phyloP scores from a whole-genome alignment of 2,329 filamentous ascomycete genomes.

The Aureobasidium sp. region DNA sequence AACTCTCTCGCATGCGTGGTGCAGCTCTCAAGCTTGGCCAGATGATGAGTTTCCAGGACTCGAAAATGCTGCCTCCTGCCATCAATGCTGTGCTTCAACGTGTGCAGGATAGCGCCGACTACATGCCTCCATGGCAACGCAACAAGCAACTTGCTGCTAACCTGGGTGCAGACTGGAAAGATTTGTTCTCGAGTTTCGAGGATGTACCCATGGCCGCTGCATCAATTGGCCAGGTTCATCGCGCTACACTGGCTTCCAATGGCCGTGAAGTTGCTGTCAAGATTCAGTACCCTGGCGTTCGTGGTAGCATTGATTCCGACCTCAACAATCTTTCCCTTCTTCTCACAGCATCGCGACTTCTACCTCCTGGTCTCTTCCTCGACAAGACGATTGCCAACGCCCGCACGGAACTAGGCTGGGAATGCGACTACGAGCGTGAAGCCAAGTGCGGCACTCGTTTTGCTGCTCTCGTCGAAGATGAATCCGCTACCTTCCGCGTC shows the following conservation, averaged over 20 bases:
- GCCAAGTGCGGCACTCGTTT: conserved; percentile 73
- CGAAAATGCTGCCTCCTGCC: conserved; percentile 80
- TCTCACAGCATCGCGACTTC: conserved; percentile 77
- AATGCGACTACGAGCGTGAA: conserved; percentile 91
- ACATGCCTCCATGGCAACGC: conserved; percentile 92
- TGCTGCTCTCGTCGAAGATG: conserved; percentile 63
- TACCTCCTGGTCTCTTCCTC: conserved; percentile 86
- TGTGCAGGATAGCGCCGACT: conserved; percentile 93
- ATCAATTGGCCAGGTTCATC: conserved; percentile 94
- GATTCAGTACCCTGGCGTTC: conserved; percentile 93
- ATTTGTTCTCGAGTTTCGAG: conserved; percentile 74
- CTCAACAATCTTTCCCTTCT: conserved; percentile 87
- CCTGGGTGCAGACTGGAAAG: conserved; percentile 74
- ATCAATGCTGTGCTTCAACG: conserved; percentile 87
- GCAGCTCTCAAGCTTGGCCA: conserved; percentile 95
- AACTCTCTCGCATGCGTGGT: conserved; percentile 90
- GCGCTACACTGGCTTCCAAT: conserved; percentile 66
- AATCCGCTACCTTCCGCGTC: conserved; percentile 66
- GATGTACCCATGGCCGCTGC: conserved; percentile 90
- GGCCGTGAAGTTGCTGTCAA: conserved; percentile 81
- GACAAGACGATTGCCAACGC: conserved; percentile 98
- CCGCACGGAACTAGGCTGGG: conserved; percentile 84
- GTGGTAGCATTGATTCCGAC: conserved; percentile 92
- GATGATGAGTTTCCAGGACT: conserved; percentile 97
- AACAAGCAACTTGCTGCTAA: conserved; percentile 73